phyloP scores from a whole-genome alignment of 2,329 filamentous ascomycete genomes.

The Aspergillus brasiliensis region DNA sequence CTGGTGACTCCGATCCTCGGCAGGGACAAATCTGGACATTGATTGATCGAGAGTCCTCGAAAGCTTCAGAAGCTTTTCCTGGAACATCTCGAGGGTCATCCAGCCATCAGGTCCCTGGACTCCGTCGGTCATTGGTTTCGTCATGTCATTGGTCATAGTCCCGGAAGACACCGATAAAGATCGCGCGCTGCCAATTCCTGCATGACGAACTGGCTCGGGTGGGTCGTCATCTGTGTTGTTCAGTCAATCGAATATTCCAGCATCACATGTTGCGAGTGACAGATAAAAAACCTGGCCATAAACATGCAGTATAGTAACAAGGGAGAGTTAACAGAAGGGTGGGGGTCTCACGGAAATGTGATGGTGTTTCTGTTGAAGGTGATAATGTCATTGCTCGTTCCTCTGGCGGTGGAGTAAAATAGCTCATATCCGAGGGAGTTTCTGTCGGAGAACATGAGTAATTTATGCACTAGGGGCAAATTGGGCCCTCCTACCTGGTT shows the following conservation, averaged over 20 bases:
- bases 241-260: slow-evolving; percentile 11
- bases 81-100: slow-evolving; percentile 21
- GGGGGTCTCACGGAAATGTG: slow-evolving; percentile 27
- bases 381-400: slow-evolving; percentile 32
- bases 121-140: slow-evolving; percentile 11
- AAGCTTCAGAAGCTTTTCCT: slow-evolving; percentile 20
- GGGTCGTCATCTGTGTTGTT: slow-evolving; percentile 24
- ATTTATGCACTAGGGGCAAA: background rate
- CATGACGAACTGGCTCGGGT: slow-evolving; percentile 28
- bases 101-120: slow-evolving; percentile 14
- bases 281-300: background rate
- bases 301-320: background rate
- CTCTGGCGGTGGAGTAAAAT: slow-evolving; percentile 39
- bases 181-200: slow-evolving; percentile 29
- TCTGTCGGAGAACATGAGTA: slow-evolving; percentile 21
- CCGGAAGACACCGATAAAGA: slow-evolving; percentile 21
- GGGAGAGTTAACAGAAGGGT: slow-evolving; percentile 13
- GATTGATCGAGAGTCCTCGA: slow-evolving; percentile 20
- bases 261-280: background rate
- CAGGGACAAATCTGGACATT: slow-evolving; percentile 17
- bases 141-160: slow-evolving; percentile 12
- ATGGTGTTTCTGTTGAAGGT: slow-evolving; percentile 32
- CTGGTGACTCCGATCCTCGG: slow-evolving; percentile 16
- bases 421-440: slow-evolving; percentile 42
- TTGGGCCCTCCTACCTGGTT: slow-evolving; percentile 31